Evolutionary conservation across 495 filamentous ascomycete genomes (phyloP).

Genomic region (Rhypophila decipiens): DNA sequence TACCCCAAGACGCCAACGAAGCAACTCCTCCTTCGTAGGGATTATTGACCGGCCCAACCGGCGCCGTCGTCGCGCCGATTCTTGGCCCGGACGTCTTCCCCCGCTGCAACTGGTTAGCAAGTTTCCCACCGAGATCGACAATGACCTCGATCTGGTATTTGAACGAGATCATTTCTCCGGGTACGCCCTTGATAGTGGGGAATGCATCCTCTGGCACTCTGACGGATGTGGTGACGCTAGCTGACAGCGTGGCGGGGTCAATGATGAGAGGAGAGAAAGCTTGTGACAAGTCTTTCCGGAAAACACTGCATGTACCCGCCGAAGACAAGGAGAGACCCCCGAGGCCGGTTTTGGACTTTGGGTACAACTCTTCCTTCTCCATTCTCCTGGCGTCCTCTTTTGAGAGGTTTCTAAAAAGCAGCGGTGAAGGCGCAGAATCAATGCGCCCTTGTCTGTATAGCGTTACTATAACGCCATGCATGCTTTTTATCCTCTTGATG

Average conservation of each 20-base stretch:
- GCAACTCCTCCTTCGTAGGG: slow-evolving; percentile 25
- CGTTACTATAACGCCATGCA: slow-evolving; percentile 89
- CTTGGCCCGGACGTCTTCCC: slow-evolving; percentile 27
- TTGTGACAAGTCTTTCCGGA: slow-evolving; percentile 89
- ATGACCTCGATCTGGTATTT: slow-evolving; percentile 90
- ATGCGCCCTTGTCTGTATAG: slow-evolving; percentile 88
- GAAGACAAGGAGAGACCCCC: slow-evolving; percentile 77
- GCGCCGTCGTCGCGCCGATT: slow-evolving; percentile 6
- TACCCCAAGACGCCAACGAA: slow-evolving; percentile 53
- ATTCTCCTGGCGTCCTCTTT: slow-evolving; percentile 52
- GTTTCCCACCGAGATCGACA: slow-evolving; percentile 82
- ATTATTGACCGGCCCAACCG: slow-evolving; percentile 11
- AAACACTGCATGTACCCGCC: slow-evolving; percentile 74
- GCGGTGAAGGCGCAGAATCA: slow-evolving; percentile 66
- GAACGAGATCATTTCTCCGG: slow-evolving; percentile 88
- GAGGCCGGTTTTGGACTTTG: slow-evolving; percentile 62
- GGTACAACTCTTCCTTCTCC: slow-evolving; percentile 79
- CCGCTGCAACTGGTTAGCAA: slow-evolving; percentile 52
- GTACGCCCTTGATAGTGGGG: slow-evolving; percentile 83
- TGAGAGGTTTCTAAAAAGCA: slow-evolving; percentile 53
- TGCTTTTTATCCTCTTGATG: slow-evolving; percentile 76
- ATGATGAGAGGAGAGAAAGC: slow-evolving; percentile 80
- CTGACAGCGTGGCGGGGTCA: slow-evolving; percentile 68
- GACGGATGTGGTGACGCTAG: slow-evolving; percentile 71
- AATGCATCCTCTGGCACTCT: slow-evolving; percentile 86